A percentile compares a stretch with the other conserved stretches of the same genome.
phyloP scores from a whole-genome alignment of 768 basidiomycete genomes.

The Serendipita sp. region DNA sequence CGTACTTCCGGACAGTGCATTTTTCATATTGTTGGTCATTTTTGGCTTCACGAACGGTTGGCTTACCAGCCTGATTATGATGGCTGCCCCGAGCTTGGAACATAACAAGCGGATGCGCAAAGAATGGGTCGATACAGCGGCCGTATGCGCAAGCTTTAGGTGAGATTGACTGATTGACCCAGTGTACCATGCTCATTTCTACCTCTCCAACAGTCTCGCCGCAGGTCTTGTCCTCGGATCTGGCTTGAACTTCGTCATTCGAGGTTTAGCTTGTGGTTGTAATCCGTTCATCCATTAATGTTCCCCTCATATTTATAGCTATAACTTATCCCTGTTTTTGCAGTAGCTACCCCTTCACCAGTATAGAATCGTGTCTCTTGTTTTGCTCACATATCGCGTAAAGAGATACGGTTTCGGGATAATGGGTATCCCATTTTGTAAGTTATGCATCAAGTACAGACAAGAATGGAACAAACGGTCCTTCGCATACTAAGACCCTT shows the following conservation, averaged over 20 bases:
- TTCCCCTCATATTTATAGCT: background rate
- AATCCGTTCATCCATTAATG: background rate
- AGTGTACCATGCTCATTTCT: background rate
- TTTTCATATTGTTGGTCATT: conserved; percentile 51
- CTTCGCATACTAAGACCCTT: background rate
- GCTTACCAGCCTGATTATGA: conserved; percentile 62
- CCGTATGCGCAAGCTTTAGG: background rate
- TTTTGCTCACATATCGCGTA: background rate
- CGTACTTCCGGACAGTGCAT: conserved; percentile 35
- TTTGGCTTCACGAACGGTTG: conserved; percentile 79
- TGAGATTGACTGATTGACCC: background rate
- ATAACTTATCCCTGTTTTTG: background rate
- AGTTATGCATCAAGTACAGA: background rate
- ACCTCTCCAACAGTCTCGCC: background rate
- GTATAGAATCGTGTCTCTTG: background rate
- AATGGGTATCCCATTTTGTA: background rate
- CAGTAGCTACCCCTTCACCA: no score
- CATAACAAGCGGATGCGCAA: conserved; percentile 33
- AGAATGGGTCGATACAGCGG: conserved; percentile 1
- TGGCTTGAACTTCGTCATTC: background rate
- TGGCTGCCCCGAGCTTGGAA: conserved; percentile 64
- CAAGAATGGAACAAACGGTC: background rate
- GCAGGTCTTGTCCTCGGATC: conserved; percentile 2
- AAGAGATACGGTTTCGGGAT: background rate
- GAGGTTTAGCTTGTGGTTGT: background rate